phyloP scores from a whole-genome alignment of 2,329 filamentous ascomycete species.

The Bipolaris sorokiniana region DNA sequence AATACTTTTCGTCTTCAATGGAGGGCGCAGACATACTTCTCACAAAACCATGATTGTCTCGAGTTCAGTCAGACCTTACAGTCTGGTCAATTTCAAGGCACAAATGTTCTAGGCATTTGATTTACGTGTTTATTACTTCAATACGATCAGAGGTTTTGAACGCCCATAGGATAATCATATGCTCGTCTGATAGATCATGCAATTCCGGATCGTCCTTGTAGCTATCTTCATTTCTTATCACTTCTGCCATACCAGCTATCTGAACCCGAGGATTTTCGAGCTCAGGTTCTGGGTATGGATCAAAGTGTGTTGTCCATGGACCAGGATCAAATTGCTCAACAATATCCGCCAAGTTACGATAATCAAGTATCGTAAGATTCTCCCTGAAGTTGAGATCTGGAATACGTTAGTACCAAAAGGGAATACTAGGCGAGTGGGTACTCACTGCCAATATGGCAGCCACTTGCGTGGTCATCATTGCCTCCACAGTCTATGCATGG shows the following conservation, averaged over 20 bases:
- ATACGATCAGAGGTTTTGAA: slow-evolving; percentile 21
- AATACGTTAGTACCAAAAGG: background rate
- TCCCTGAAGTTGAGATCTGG: slow-evolving; percentile 16
- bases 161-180: slow-evolving; percentile 28
- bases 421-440: background rate
- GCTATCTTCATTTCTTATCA: slow-evolving; percentile 27
- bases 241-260: slow-evolving; percentile 22
- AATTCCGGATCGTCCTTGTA: slow-evolving; percentile 23
- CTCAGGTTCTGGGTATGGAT: slow-evolving; percentile 6
- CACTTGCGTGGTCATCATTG: slow-evolving; percentile 12
- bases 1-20: too few relatives aligned
- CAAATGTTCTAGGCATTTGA: background rate
- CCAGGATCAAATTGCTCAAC: slow-evolving; percentile 34
- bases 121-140: slow-evolving; percentile 7
- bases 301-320: slow-evolving; percentile 31
- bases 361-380: slow-evolving; percentile 19
- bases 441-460: slow-evolving; percentile 35
- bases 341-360: slow-evolving; percentile 19
- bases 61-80: background rate
- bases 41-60: background rate
- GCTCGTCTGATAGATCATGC: slow-evolving; percentile 20
- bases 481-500: slow-evolving; percentile 39
- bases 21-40: background rate
- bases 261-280: slow-evolving; percentile 11
- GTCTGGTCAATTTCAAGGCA: background rate